Conservation (phyloP, 192 early-diverging fungal genomes). For the Gamsiella multidivaricata region DNA sequence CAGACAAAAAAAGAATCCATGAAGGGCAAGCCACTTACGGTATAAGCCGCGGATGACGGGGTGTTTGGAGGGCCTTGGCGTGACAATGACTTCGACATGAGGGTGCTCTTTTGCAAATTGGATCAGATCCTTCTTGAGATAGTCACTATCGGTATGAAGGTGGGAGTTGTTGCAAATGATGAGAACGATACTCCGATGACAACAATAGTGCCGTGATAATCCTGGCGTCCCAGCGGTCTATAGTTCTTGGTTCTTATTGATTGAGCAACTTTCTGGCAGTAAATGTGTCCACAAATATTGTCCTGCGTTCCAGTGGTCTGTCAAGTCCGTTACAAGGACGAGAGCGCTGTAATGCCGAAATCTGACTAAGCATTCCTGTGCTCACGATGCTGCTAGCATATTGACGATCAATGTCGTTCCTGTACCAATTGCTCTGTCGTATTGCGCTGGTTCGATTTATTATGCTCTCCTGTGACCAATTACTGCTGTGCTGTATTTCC, state of each 20-base stretch:
- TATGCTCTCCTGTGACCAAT: background rate
- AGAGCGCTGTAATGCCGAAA: too few species aligned
- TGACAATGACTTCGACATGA: constrained; percentile 82
- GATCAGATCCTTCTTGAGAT: constrained; percentile 70
- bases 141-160: constrained; percentile 59
- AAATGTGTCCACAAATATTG: too few species aligned
- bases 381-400: too few species aligned
- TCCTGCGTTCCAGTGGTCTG: too few species aligned
- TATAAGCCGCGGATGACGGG: constrained; percentile 79
- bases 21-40: constrained; percentile 54
- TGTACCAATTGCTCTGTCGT: too few species aligned
- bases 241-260: too few species aligned
- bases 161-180: background rate
- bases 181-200: background rate
- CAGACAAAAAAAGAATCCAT: background rate
- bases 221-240: too few species aligned
- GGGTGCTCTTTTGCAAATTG: constrained; percentile 76
- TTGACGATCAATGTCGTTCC: too few species aligned
- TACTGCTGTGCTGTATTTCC: background rate
- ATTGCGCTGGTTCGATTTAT: background rate
- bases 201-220: too few species aligned
- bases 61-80: constrained; percentile 77
- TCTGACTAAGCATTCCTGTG: too few species aligned
- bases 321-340: too few species aligned
- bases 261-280: too few species aligned